These are phyloP conservation scores for Chaetomium strumarium DNA, from an alignment of 2,329 filamentous ascomycete species.

Conservation along the genomic window DNA sequence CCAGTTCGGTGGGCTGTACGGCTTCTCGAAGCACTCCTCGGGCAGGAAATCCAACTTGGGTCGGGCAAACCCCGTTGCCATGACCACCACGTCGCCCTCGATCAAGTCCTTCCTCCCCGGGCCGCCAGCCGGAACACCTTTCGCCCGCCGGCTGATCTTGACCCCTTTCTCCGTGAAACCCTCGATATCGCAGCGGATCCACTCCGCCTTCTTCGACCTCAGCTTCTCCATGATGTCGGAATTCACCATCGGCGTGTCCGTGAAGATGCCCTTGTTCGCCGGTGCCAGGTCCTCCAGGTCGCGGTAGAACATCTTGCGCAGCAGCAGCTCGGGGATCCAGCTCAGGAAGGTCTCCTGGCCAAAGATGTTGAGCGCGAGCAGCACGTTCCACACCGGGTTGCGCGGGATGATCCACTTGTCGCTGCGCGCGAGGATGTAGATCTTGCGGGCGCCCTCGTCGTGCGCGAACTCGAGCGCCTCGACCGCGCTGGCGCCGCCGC, in stretches of 20 bases:
- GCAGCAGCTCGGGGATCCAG: constrained; percentile 70
- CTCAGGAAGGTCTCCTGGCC: constrained; percentile 70
- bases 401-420: constrained; percentile 87
- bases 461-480: constrained; percentile 78
- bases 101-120: constrained; percentile 62
- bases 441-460: constrained; percentile 58
- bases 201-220: constrained; percentile 64
- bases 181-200: constrained; percentile 76
- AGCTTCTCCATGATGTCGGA: constrained; percentile 72
- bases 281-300: constrained; percentile 72
- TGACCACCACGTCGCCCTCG: constrained; percentile 68
- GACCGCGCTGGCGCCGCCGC: constrained; percentile 74
- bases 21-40: constrained; percentile 62
- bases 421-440: constrained; percentile 66
- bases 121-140: constrained; percentile 69
- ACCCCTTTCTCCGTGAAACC: constrained; percentile 59
- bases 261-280: constrained; percentile 66
- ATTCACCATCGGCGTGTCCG: constrained; percentile 82
- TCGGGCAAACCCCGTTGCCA: constrained; percentile 77
- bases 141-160: constrained; percentile 62
- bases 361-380: constrained; percentile 73
- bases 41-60: constrained; percentile 71
- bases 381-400: constrained; percentile 65
- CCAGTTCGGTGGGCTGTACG: constrained; percentile 78
- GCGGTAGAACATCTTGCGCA: constrained; percentile 76